Conservation (phyloP, 2,329 filamentous ascomycete genomes). For the Corniculantispora saksenae region DNA sequence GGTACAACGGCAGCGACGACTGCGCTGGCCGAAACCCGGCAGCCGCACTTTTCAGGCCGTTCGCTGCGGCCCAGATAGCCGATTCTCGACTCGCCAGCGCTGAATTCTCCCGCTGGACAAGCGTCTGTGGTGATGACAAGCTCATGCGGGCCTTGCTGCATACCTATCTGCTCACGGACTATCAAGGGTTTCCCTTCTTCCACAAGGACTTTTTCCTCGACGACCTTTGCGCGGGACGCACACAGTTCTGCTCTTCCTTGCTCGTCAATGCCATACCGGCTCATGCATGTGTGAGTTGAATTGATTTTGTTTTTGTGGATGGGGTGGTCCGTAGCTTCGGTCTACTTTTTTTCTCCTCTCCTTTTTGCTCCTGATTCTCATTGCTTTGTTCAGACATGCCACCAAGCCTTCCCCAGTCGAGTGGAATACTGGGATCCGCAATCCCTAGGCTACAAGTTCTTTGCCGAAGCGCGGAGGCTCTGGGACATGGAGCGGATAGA, state of each 20-base stretch:
- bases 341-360: no score
- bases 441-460: constrained; percentile 36
- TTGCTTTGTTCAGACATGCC: background rate
- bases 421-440: constrained; percentile 36
- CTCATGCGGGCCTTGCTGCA: constrained; percentile 32
- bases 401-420: background rate
- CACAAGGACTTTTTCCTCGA: constrained; percentile 39
- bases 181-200: constrained; percentile 33
- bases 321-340: no score
- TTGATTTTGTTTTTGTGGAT: constrained; percentile 23
- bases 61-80: constrained; percentile 32
- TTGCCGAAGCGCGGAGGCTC: constrained; percentile 37
- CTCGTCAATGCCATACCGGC: constrained; percentile 39
- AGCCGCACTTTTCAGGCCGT: constrained; percentile 32
- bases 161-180: constrained; percentile 31
- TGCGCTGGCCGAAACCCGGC: no score
- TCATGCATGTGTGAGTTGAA: constrained; percentile 32
- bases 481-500: constrained; percentile 33
- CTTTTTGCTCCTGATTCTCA: no score
- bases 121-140: constrained; percentile 32
- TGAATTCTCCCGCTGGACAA: constrained; percentile 36
- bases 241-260: constrained; percentile 35
- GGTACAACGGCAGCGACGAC: no score
- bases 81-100: constrained; percentile 32
- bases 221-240: constrained; percentile 33